A percentile compares a stretch with the other conserved stretches of the same genome.
phyloP scores from a whole-genome alignment of 163 green algal genomes.

The Chlamydomonas reinhardtii region DNA sequence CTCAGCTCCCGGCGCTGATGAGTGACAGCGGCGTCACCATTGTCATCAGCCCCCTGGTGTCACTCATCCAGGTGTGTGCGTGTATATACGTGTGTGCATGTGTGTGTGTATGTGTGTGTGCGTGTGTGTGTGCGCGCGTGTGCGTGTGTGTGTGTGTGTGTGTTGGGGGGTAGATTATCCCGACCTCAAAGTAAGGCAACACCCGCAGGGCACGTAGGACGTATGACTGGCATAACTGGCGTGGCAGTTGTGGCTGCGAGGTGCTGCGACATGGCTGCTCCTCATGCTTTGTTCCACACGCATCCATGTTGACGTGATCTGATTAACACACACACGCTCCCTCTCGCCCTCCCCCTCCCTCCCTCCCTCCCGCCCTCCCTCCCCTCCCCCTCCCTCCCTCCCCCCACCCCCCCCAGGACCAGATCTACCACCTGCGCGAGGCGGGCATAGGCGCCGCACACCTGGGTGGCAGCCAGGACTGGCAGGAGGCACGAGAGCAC shows the following conservation, averaged over 20 bases:
- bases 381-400: too few relatives aligned
- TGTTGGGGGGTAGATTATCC: background rate
- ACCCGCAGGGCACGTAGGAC: too few relatives aligned
- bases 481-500: conserved; percentile 60
- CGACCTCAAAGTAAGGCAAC: background rate
- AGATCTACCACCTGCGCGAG: conserved; percentile 86
- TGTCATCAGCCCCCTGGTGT: conserved; percentile 96
- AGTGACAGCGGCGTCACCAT: conserved; percentile 80
- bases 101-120: conserved; percentile 22
- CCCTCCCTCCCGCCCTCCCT: too few relatives aligned
- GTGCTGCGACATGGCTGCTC: too few relatives aligned
- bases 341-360: too few relatives aligned
- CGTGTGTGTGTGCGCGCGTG: too few relatives aligned
- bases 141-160: background rate
- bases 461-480: conserved; percentile 72
- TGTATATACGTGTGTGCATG: too few relatives aligned
- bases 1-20: conserved; percentile 82
- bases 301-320: too few relatives aligned
- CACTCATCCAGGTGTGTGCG: conserved; percentile 89
- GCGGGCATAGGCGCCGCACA: conserved; percentile 72
- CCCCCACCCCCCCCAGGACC: conserved; percentile 54
- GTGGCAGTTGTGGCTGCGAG: too few relatives aligned
- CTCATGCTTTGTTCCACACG: too few relatives aligned
- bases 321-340: too few relatives aligned
- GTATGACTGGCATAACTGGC: too few relatives aligned